Evolutionary conservation across 2,329 filamentous ascomycete genomes (phyloP), one percentile per base, ranked within the genome.

Genomic region (Xylariaceae sp.): DNA sequence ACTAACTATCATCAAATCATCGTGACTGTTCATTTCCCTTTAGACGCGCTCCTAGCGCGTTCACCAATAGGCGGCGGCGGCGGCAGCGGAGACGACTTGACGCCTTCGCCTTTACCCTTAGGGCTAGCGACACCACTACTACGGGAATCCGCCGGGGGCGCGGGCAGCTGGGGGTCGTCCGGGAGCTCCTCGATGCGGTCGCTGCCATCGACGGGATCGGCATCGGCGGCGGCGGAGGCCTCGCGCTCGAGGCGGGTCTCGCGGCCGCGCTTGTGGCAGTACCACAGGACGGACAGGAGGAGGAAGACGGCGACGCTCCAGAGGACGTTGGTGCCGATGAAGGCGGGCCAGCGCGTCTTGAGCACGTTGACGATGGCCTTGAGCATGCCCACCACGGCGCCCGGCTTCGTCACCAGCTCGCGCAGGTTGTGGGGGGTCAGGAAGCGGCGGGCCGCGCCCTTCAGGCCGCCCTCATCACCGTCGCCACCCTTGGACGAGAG

Each of bases 221-320:
- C 82, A 48, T 79, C 10, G 20, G 42, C 23, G 26, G 26, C 26
- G 26, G 26, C 32, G 6, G 21, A 64, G 9, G 56, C 65, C 10
- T 70, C 73, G 48, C 73, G 84, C 69, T 89, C 88, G 12, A 98
- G 83, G 48, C 95, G 85, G 6, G 87, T 87, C 76, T 99, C 93
- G 44, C 86, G 86, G 40, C 95, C 95, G 51, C 95, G 89, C 78
- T 98, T 98, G 75, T 98, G 89, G 76, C 93, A 98, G 76, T 98
- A 99, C 93, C 93, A 99, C 67, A 98, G 87, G 44, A 96, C 91
- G 70, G 96, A 95, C 54, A 99, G 83, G 16, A 98, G 81, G 52
- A 98, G 80, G 68, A 96, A 96, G 1, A 98, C 77, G 0, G 91
- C 92, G 62, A 98, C 78, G 61, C 90, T 95, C 86, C 96, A 91